Conservation (phyloP, 2,329 filamentous ascomycete species). For the Graphiopsis chlorocephala region DNA sequence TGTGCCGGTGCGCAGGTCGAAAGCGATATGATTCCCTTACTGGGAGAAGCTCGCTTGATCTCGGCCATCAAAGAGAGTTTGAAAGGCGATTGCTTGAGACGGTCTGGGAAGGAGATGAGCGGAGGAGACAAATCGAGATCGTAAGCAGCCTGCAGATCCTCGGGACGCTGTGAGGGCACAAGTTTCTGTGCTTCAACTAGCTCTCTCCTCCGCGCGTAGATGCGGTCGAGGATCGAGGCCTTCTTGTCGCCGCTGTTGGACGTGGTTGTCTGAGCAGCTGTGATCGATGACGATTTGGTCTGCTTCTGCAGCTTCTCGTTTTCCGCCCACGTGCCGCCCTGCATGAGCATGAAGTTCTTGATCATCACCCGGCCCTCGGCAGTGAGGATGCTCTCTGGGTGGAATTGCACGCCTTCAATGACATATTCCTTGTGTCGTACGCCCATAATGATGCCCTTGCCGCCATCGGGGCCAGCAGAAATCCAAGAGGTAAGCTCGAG, state of each 20-base stretch:
- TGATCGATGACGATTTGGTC: constrained; percentile 35
- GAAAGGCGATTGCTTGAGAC: constrained; percentile 78
- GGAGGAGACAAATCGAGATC: constrained; percentile 81
- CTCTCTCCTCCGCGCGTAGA: constrained; percentile 77
- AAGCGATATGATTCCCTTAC: constrained; percentile 89
- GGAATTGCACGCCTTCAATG: constrained; percentile 96
- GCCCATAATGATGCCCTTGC: constrained; percentile 90
- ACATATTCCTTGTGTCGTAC: constrained; percentile 88
- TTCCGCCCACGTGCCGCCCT: constrained; percentile 86
- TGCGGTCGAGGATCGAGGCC: constrained; percentile 83
- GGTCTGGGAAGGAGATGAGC: constrained; percentile 73
- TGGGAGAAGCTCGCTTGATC: constrained; percentile 94
- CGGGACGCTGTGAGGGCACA: constrained; percentile 77
- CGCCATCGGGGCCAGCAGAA: constrained; percentile 67
- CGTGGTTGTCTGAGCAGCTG: constrained; percentile 21
- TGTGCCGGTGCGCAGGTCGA: constrained; percentile 85
- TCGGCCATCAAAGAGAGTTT: constrained; percentile 94
- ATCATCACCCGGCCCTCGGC: constrained; percentile 86
- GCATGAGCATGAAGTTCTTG: constrained; percentile 84
- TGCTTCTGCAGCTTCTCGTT: constrained; percentile 58
- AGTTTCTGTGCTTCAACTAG: constrained; percentile 77
- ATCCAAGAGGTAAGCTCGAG: constrained; percentile 93
- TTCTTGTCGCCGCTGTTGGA: constrained; percentile 54
- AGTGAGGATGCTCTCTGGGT: constrained; percentile 94
- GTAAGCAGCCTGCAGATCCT: constrained; percentile 83